phyloP scores from a whole-genome alignment of 768 basidiomycete genomes.

The Galerina marginata region DNA sequence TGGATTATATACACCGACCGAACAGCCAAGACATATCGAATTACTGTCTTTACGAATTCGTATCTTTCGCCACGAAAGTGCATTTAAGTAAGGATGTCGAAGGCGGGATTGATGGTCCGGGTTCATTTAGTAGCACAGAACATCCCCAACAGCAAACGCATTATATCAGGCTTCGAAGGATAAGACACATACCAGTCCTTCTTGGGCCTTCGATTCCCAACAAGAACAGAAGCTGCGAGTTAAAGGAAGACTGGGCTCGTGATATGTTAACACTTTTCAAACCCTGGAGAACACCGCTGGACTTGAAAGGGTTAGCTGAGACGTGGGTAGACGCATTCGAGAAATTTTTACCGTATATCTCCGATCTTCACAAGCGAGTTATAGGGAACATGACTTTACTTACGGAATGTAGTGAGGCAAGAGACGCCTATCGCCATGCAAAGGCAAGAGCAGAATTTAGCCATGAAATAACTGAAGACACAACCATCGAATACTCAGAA shows the following conservation, averaged over 20 bases:
- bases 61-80: background rate
- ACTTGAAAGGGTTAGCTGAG: background rate
- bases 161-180: background rate
- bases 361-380: background rate
- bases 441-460: too few species aligned
- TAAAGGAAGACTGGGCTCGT: background rate
- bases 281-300: background rate
- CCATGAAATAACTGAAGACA: background rate
- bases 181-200: background rate
- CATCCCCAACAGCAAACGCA: background rate
- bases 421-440: background rate
- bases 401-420: constrained; percentile 9
- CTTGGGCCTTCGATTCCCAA: background rate
- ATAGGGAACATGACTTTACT: constrained; percentile 6
- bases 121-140: background rate
- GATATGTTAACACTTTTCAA: background rate
- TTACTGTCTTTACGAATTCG: background rate
- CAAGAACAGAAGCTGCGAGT: too few species aligned
- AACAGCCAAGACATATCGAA: too few species aligned
- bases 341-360: background rate
- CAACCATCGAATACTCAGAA: background rate
- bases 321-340: background rate
- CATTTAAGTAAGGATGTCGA: background rate
- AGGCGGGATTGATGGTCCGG: background rate
- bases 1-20: background rate